phyloP scores from a whole-genome alignment of 169 alveolate species.

The Cryptosporidium tyzzeri region DNA sequence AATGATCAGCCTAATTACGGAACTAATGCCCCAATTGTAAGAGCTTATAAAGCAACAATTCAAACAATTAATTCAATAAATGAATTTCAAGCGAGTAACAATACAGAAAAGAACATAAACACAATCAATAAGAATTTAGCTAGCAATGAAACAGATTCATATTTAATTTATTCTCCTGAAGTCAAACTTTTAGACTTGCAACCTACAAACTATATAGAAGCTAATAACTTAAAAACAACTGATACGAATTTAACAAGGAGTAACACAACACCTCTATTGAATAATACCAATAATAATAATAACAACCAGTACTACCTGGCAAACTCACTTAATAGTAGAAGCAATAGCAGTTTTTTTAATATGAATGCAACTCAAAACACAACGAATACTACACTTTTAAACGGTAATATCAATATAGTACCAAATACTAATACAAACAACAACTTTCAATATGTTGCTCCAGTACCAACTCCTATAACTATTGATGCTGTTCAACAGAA shows the following conservation, averaged over 20 bases:
- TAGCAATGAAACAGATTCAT: background rate
- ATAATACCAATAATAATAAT: background rate
- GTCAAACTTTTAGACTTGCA: constrained; percentile 17
- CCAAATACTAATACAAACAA: background rate
- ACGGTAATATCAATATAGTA: background rate
- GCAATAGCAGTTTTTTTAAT: background rate
- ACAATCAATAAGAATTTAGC: background rate
- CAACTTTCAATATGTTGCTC: constrained; percentile 21
- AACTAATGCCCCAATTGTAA: background rate
- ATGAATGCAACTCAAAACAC: background rate
- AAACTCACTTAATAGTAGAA: background rate
- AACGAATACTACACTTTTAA: background rate
- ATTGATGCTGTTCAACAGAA: constrained; percentile 19
- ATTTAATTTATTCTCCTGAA: constrained; percentile 34
- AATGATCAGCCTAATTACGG: background rate
- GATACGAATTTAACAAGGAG: constrained; percentile 4
- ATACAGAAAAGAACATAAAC: background rate
- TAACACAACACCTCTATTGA: background rate
- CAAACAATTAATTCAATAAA: constrained; percentile 5
- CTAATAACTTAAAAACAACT: background rate
- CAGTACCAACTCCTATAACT: constrained; percentile 40
- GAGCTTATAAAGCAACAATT: constrained; percentile 67
- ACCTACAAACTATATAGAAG: background rate
- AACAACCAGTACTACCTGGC: background rate
- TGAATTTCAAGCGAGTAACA: background rate